Percentiles rank a stretch among this genome's conserved stretches.
Evolutionary conservation across 371 early-diverging fungal genomes (phyloP).

Genomic region (Dichotomocladium elegans): DNA sequence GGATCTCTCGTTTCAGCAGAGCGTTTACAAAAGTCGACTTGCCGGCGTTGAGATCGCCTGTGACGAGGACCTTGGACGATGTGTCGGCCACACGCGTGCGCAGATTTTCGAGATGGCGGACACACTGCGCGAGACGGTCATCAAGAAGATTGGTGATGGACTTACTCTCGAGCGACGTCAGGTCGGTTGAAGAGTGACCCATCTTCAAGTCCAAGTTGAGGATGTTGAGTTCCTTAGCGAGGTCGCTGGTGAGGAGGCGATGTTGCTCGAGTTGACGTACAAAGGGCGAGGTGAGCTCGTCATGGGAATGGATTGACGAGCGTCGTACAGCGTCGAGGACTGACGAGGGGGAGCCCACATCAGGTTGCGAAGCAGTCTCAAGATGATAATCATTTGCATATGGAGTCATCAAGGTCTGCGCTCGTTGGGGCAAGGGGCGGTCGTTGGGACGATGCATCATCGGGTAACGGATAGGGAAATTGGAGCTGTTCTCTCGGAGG

Average conservation of each 20-base stretch:
- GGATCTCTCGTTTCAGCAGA: slow-evolving; percentile 78
- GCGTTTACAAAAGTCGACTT: slow-evolving; percentile 97
- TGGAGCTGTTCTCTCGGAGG: slow-evolving; percentile 58
- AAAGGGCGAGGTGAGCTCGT: slow-evolving; percentile 6
- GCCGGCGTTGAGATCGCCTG: slow-evolving; percentile 97
- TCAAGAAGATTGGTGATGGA: slow-evolving; percentile 70
- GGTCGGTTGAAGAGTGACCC: slow-evolving; percentile 46
- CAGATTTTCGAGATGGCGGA: slow-evolving; percentile 78
- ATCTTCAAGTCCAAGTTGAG: slow-evolving; percentile 68
- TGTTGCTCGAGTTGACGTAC: slow-evolving; percentile 19
- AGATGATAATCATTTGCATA: slow-evolving; percentile 18
- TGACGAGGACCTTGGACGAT: slow-evolving; percentile 90
- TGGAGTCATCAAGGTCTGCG: slow-evolving; percentile 27
- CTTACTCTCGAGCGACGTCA: slow-evolving; percentile 54
- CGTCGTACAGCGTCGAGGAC: slow-evolving; percentile 27
- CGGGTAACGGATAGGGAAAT: slow-evolving; percentile 69
- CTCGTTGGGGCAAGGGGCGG: slow-evolving; percentile 27
- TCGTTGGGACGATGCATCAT: slow-evolving; percentile 18
- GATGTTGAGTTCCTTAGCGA: slow-evolving; percentile 53
- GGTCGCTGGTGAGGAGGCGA: slow-evolving; percentile 15
- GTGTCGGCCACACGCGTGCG: slow-evolving; percentile 82
- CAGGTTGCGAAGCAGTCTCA: slow-evolving; percentile 35
- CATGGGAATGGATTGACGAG: slow-evolving; percentile 11
- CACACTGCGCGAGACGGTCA: slow-evolving; percentile 59
- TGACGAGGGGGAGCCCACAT: slow-evolving; percentile 23